Conservation (phyloP, 352 stramenopile genomes). For the Globisporangium irregulare region DNA sequence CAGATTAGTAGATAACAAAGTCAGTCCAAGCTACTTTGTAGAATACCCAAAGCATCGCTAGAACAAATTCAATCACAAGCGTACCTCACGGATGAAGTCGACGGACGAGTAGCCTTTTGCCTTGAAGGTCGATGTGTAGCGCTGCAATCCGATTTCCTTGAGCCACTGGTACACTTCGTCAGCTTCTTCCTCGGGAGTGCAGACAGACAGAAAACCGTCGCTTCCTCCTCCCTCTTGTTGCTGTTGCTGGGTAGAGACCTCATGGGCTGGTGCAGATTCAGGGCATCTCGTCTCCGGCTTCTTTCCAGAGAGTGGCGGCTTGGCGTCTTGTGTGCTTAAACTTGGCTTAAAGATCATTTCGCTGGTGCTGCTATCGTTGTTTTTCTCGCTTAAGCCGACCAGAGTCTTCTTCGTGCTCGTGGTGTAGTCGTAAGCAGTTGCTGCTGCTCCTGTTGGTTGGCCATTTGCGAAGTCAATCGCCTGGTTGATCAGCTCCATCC, state of each 20-base stretch:
- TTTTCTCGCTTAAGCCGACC: neutral
- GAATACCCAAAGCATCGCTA: too few relatives aligned
- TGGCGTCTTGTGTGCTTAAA: slow-evolving; percentile 1
- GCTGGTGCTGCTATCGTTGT: slow-evolving; percentile 30
- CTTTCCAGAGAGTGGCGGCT: slow-evolving; percentile 10
- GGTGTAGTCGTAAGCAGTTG: neutral
- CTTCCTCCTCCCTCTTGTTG: slow-evolving; percentile 15
- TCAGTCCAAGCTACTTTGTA: neutral
- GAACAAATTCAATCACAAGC: slow-evolving; percentile 8
- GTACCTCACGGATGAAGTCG: slow-evolving; percentile 85
- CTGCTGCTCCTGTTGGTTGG: slow-evolving; percentile 4
- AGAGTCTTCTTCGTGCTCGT: slow-evolving; percentile 11
- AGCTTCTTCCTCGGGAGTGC: slow-evolving; percentile 37
- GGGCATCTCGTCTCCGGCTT: slow-evolving; percentile 15
- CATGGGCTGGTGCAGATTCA: slow-evolving; percentile 21
- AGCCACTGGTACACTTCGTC: slow-evolving; percentile 82
- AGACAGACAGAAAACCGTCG: slow-evolving; percentile 2
- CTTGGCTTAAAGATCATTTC: neutral
- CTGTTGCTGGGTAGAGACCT: slow-evolving; percentile 22
- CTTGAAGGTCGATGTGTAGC: slow-evolving; percentile 65
- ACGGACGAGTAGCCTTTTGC: slow-evolving; percentile 74
- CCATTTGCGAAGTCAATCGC: slow-evolving; percentile 77
- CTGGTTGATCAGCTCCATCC: slow-evolving; percentile 74
- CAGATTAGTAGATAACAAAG: neutral
- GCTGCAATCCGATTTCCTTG: slow-evolving; percentile 50